Evolutionary conservation across 805 yeast genomes (phyloP), one percentile per base, ranked within the genome.

Genomic region (Saccharomycopsis schoenii): DNA sequence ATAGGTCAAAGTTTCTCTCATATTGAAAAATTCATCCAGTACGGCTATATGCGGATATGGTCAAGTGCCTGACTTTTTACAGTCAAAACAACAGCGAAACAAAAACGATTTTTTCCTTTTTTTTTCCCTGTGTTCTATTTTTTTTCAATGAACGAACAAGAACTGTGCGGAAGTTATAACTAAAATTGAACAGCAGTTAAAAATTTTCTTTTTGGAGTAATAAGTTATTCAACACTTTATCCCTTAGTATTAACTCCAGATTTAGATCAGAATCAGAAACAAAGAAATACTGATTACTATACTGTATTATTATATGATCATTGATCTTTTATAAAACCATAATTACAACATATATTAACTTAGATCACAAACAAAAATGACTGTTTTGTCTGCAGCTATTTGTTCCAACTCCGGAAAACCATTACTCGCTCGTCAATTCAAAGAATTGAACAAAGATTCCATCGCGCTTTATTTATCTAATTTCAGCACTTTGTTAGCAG

Each of bases 371-470:
- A 29, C 2, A 15, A 58, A 47, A 41, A 77, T 78, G 96, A 92
- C 83, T 64, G 90, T 88, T 59, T 78, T 93, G 71, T 97, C 99
- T 59, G 97, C 97, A 56, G 88, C 97, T 52, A 88, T 94, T 68
- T 89, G 97, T 73, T 86, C 97, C 51, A 89, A 92, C 68, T 86
- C 90, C 62, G 99, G 99, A 62, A 93, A 91, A 68, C 89, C 97
- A 25, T 82, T 94, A 67, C 77, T 94, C 57, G 89, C 97, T 29
- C 84, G 99, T 70, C 98, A 91, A 76, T 94, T 93, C 76, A 82
- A 84, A 64, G 97, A 90, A 65, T 74, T 94, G 67, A 78, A 88
- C 57, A 86, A 86, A 70, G 96, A 92, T 69, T 80, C 96, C 67
- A 91, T 92, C 68, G 85, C 94, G 43, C 89, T 91, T 58, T 78